These are phyloP conservation scores for Russula virescens DNA, from an alignment of 768 basidiomycete species.

Conservation along the genomic window DNA sequence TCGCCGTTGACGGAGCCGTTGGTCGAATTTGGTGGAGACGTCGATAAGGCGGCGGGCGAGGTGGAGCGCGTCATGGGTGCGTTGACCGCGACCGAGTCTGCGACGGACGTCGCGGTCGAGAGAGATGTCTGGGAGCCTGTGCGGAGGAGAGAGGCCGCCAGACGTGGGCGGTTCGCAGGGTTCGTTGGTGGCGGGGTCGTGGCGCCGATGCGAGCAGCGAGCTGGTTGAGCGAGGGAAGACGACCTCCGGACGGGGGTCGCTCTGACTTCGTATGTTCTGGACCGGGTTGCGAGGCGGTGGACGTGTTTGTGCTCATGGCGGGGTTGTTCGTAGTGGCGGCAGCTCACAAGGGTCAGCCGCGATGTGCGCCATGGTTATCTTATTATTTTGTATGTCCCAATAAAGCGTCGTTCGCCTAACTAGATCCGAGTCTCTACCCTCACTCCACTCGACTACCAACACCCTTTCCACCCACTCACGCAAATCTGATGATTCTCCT, in stretches of 20 bases:
- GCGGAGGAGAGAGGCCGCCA: conserved; percentile 67
- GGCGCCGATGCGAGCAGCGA: conserved; percentile 68
- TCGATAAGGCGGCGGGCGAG: conserved; percentile 52
- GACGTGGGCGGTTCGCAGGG: conserved; percentile 52
- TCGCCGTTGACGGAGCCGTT: conserved; percentile 35
- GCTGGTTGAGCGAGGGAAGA: conserved; percentile 72
- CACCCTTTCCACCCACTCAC: no score
- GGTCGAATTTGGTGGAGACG: conserved; percentile 43
- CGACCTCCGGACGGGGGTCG: conserved; percentile 35
- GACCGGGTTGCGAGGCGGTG: conserved; percentile 27
- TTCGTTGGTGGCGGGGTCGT: conserved; percentile 27
- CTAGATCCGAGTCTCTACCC: no score
- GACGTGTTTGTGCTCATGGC: conserved; percentile 21
- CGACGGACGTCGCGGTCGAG: conserved; percentile 31
- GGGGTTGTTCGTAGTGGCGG: conserved; percentile 2
- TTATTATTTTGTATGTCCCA: background rate
- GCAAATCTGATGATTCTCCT: no score
- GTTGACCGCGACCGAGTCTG: conserved; percentile 65
- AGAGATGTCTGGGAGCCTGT: conserved; percentile 47
- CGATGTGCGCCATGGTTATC: background rate
- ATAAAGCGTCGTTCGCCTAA: no score
- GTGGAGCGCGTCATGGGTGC: conserved; percentile 59
- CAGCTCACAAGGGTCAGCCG: background rate
- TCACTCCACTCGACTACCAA: no score
- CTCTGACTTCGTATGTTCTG: conserved; percentile 37